phyloP scores from a whole-genome alignment of 139 green algal species.

The Haematococcus lacustris region DNA sequence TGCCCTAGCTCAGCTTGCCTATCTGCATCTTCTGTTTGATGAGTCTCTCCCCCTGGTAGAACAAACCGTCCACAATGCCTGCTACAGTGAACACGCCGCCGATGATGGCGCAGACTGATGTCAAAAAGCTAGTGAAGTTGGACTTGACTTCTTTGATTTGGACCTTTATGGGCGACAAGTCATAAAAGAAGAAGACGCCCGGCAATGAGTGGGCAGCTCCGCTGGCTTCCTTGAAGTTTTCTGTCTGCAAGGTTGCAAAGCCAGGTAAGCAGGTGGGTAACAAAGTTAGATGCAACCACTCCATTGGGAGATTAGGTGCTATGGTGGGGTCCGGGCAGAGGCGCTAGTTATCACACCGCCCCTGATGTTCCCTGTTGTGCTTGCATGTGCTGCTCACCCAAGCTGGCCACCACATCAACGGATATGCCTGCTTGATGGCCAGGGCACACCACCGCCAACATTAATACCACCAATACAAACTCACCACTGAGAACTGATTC shows the following conservation, averaged over 20 bases:
- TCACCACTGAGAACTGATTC: conserved; percentile 89
- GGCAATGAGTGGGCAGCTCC: conserved; percentile 40
- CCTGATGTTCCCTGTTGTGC: neutral
- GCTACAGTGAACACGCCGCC: conserved; percentile 95
- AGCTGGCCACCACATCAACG: neutral
- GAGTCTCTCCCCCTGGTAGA: conserved; percentile 75
- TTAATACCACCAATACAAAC: neutral
- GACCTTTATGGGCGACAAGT: conserved; percentile 93
- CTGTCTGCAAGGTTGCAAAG: conserved; percentile 31
- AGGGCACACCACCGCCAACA: neutral
- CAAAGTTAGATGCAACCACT: neutral
- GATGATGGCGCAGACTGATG: conserved; percentile 90
- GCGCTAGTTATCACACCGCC: neutral
- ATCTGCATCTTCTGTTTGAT: conserved; percentile 96
- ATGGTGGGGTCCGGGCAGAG: no score
- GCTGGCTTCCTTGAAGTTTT: neutral
- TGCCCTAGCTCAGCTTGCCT: no score
- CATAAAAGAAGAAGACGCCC: conserved; percentile 98
- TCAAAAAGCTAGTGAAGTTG: conserved; percentile 89
- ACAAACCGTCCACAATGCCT: conserved; percentile 83
- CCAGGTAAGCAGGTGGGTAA: neutral
- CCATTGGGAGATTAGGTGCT: neutral
- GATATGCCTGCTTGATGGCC: neutral
- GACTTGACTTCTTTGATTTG: conserved; percentile 22
- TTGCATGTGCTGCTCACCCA: no score